Conservation (phyloP, 140 eudicot species). For the Erigeron philadelphicus region DNA sequence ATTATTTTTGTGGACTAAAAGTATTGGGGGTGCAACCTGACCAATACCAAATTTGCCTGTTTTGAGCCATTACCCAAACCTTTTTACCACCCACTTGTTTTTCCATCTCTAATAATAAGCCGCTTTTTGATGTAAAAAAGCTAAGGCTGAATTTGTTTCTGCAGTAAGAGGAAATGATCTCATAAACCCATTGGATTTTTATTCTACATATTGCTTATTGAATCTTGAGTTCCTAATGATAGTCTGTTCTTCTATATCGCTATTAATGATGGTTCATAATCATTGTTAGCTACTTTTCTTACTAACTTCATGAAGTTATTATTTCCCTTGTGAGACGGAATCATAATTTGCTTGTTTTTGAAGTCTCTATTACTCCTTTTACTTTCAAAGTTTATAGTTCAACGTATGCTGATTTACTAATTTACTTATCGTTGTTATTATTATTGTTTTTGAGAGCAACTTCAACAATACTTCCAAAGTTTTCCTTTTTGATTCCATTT, state of each 20-base stretch:
- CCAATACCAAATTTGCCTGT: no score
- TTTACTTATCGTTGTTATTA: background rate
- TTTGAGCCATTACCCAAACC: no score
- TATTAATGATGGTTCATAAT: background rate
- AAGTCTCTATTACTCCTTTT: background rate
- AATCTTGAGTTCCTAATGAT: background rate
- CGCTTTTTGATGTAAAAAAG: background rate
- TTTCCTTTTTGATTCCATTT: background rate
- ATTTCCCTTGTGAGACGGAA: background rate
- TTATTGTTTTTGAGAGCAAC: background rate
- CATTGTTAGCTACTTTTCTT: background rate
- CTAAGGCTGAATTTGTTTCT: slow-evolving; percentile 3
- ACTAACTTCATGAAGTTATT: background rate
- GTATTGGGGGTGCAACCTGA: no score
- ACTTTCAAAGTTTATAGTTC: background rate
- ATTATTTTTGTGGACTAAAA: no score
- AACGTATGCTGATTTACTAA: background rate
- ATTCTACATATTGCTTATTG: background rate
- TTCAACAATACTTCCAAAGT: background rate
- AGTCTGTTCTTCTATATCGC: background rate
- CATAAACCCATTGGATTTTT: background rate
- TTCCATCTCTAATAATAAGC: no score
- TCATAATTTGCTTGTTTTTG: background rate
- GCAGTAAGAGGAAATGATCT: background rate
- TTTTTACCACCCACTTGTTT: no score